Percentiles rank a stretch among this genome's conserved stretches.
Conservation (phyloP, 805 yeast genomes). For the Candida caryicola region DNA sequence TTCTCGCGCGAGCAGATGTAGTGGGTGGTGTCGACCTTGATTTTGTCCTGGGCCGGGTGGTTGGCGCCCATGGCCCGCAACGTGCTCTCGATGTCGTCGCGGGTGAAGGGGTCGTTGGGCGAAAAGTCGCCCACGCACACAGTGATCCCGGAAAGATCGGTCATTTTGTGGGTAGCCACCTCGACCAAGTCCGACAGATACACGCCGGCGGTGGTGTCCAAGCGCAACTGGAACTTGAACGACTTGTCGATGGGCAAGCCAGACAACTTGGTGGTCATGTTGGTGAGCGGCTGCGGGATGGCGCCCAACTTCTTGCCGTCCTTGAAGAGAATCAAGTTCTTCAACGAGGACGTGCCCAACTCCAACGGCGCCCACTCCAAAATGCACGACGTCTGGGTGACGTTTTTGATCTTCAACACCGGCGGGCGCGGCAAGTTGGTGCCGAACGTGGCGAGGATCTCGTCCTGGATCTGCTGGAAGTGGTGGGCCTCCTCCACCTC, state of each 20-base stretch:
- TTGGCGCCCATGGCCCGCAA: conserved; percentile 75
- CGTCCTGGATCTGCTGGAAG: conserved; percentile 68
- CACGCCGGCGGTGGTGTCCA: conserved; percentile 89
- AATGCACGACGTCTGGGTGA: conserved; percentile 93
- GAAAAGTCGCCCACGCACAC: conserved; percentile 84
- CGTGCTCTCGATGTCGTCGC: conserved; percentile 57
- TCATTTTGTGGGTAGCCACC: conserved; percentile 90
- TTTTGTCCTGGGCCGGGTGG: conserved; percentile 64
- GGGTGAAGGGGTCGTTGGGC: conserved; percentile 44
- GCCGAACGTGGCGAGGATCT: conserved; percentile 72
- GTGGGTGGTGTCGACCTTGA: conserved; percentile 91
- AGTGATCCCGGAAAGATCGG: conserved; percentile 89
- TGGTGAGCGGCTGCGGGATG: conserved; percentile 78
- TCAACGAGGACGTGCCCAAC: conserved; percentile 77
- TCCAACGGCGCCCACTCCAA: conserved; percentile 90
- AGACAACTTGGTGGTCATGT: conserved; percentile 80
- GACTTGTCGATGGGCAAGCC: conserved; percentile 86
- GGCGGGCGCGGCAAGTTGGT: conserved; percentile 70
- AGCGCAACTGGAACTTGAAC: conserved; percentile 73
- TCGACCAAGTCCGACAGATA: conserved; percentile 64
- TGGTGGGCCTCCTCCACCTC: conserved; percentile 57
- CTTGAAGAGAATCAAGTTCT: conserved; percentile 73
- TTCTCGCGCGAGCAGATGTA: conserved; percentile 67
- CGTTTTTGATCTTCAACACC: conserved; percentile 62
- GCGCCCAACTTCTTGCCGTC: conserved; percentile 71